Percentiles rank a stretch among this genome's conserved stretches.
phyloP scores from a whole-genome alignment of 106 monocot genomes.

The Posidonia australis region DNA sequence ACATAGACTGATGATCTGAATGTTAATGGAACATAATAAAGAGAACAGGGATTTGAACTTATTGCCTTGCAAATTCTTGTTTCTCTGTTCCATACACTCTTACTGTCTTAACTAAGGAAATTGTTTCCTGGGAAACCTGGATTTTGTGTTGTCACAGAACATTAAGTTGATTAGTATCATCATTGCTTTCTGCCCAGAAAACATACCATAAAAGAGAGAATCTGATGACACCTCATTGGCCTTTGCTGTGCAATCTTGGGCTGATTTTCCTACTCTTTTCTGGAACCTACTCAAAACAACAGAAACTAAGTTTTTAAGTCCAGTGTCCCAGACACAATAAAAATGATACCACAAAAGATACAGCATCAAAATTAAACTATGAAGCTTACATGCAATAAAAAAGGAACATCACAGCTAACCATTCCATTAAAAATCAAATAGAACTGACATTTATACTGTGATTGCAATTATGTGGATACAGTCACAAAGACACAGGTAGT shows the following conservation, averaged over 20 bases:
- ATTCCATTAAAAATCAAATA: too few relatives aligned
- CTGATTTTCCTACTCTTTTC: conserved; percentile 70
- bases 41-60: not conserved
- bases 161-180: not conserved
- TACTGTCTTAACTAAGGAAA: conserved; percentile 72
- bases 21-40: not conserved
- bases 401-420: too few relatives aligned
- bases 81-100: conserved; percentile 92
- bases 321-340: not conserved
- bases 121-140: conserved; percentile 88
- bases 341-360: not conserved
- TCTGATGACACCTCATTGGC: conserved; percentile 61
- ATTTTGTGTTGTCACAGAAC: not conserved
- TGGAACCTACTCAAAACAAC: conserved; percentile 51
- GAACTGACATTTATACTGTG: too few relatives aligned
- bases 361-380: not conserved
- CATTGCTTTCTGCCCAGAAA: not conserved
- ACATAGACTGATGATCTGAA: not conserved
- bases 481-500: too few relatives aligned
- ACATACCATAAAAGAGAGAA: not conserved
- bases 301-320: not conserved
- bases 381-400: too few relatives aligned
- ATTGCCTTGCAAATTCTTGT: conserved; percentile 64
- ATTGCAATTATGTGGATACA: too few relatives aligned
- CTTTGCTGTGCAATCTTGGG: conserved; percentile 72